These are phyloP conservation scores for Schrenkiella parvula DNA, from an alignment of 345 rosid genomes.

Conservation along the genomic window DNA sequence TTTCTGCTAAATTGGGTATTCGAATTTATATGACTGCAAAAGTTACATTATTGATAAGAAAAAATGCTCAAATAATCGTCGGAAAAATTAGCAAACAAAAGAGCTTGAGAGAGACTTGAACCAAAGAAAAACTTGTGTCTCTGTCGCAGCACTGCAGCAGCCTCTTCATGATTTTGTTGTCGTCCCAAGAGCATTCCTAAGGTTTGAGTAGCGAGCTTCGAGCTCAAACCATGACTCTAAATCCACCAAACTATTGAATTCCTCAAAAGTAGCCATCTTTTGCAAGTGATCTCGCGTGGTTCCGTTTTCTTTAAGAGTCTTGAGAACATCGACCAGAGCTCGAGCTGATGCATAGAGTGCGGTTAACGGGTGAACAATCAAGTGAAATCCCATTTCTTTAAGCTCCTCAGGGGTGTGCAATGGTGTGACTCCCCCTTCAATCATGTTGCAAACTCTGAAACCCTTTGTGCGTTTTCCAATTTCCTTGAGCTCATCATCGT, in stretches of 20 bases:
- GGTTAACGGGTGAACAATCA: slow-evolving; percentile 26
- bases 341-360: slow-evolving; percentile 44
- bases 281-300: slow-evolving; percentile 39
- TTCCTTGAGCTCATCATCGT: slow-evolving; percentile 39
- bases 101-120: neutral
- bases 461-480: slow-evolving; percentile 42
- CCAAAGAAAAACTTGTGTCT: neutral
- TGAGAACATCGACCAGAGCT: slow-evolving; percentile 45
- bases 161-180: slow-evolving; percentile 14
- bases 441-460: slow-evolving; percentile 48
- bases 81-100: neutral
- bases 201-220: slow-evolving; percentile 34
- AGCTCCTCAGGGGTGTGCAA: slow-evolving; percentile 54
- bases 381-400: slow-evolving; percentile 47
- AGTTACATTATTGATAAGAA: neutral
- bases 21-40: neutral
- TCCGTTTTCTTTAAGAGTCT: slow-evolving; percentile 42
- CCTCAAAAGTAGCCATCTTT: slow-evolving; percentile 44
- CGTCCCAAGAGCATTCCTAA: slow-evolving; percentile 29
- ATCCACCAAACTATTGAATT: slow-evolving; percentile 46
- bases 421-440: slow-evolving; percentile 55
- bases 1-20: too few species aligned
- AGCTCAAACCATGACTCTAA: slow-evolving; percentile 48
- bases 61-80: neutral
- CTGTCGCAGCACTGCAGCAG: neutral